Evolutionary conservation across 1,284 basidiomycete genomes (phyloP).

Genomic region (Trichosporon sp.): DNA sequence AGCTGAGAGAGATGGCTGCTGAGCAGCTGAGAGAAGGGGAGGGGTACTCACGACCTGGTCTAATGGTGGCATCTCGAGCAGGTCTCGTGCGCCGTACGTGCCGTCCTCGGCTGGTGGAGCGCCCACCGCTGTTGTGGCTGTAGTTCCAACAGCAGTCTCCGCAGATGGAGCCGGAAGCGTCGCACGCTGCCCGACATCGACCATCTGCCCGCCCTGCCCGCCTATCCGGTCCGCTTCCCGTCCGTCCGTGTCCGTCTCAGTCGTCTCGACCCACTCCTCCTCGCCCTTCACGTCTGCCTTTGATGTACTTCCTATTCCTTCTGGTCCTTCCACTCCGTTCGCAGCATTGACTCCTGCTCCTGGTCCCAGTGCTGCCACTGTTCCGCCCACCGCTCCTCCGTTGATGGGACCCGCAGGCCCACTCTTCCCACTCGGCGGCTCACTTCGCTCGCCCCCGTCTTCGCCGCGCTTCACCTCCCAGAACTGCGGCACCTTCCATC

Average conservation of each 20-base stretch:
- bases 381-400: too few relatives aligned
- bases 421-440: too few relatives aligned
- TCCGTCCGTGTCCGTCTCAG: not conserved
- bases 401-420: too few relatives aligned
- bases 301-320: not conserved
- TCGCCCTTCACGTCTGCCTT: not conserved
- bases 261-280: slow-evolving; percentile 7
- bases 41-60: slow-evolving; percentile 13
- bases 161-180: not conserved
- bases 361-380: not conserved
- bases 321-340: not conserved
- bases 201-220: not conserved
- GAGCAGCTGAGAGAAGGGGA: too few relatives aligned
- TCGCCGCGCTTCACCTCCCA: slow-evolving; percentile 42
- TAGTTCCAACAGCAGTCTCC: too few relatives aligned
- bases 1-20: too few relatives aligned
- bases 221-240: slow-evolving; percentile 1
- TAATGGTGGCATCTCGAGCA: slow-evolving; percentile 17
- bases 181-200: slow-evolving; percentile 3
- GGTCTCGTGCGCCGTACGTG: slow-evolving; percentile 21
- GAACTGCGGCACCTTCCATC: slow-evolving; percentile 46
- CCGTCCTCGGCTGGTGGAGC: too few relatives aligned
- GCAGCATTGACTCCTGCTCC: not conserved
- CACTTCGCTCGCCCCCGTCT: too few relatives aligned
- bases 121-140: too few relatives aligned